These are phyloP conservation scores for Metarhizium humberi DNA, from an alignment of 2,329 filamentous ascomycete genomes.

Conservation along the genomic window DNA sequence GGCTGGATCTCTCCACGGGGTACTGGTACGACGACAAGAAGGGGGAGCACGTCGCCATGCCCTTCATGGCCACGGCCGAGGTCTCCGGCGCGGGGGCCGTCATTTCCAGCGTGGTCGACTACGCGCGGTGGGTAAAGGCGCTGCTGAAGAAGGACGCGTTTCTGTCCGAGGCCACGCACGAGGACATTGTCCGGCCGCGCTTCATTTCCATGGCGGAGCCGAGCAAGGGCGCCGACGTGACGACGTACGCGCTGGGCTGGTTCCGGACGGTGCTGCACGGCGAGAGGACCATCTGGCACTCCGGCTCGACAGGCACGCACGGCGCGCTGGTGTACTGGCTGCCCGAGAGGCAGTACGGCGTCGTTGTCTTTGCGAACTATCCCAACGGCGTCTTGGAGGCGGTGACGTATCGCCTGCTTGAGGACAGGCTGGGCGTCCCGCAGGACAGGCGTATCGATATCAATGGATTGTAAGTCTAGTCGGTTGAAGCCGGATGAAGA, in stretches of 20 bases:
- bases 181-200: conserved; percentile 18
- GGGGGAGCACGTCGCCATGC: conserved; percentile 13
- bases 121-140: conserved; percentile 38
- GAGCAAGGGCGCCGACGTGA: conserved; percentile 8
- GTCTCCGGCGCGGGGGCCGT: conserved; percentile 30
- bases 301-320: not conserved
- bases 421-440: conserved; percentile 19
- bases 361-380: conserved; percentile 23
- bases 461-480: not conserved
- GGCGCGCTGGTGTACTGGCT: conserved; percentile 4
- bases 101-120: conserved; percentile 39
- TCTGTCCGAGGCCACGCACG: conserved; percentile 14
- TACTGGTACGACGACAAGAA: conserved; percentile 28
- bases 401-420: conserved; percentile 18
- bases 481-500: not conserved
- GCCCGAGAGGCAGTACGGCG: conserved; percentile 6
- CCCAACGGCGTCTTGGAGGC: conserved; percentile 22
- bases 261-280: conserved; percentile 1
- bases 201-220: conserved; percentile 19
- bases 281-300: not conserved
- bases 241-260: conserved; percentile 1
- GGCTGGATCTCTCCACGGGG: conserved; percentile 27
- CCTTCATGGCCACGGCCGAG: conserved; percentile 18
- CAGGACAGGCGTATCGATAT: conserved; percentile 12
- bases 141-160: conserved; percentile 25